Base-by-base conservation (phyloP, 2,329 filamentous ascomycete species). In the Phialophora macrospora region DNA sequence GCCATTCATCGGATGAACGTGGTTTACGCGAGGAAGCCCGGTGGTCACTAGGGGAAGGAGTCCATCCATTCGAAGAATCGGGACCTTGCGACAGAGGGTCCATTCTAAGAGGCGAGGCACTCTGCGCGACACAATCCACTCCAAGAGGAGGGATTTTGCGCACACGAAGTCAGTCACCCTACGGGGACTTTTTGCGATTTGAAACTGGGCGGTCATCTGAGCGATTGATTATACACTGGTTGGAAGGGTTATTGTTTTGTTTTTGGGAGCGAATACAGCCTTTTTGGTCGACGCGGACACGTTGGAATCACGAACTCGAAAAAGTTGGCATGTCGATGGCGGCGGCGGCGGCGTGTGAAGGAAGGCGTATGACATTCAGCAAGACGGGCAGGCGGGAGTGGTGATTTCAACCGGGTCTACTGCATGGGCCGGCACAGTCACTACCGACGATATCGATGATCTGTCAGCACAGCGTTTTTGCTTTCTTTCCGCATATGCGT, bases 1-100 rank as follows among this genome's bases (percentile, higher is more conserved):
- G 67, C 65, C 20, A 64, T 69, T 52, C 67, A 69, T 46, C 59
- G 65, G n/a, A 69, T 69, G 67, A 65, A 67, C 41, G 60, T 66
- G 24, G 65, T 68, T 30, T 69, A 67, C 51, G 65, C 48, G 17
- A 55, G 65, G 32, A 69, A 69, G 32, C 67, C 67, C 6, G 56
- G 22, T 38, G 54, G 55, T 7, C 32, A 22, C 46, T 26, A 22
- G 30, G 24, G 24, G 46, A 11, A 28, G 24, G 38, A 8, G 38
- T 26, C 11, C 30, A 9, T 30, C 30, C 17, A 46, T 26, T 24
- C 48, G 2, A 11, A 5, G 41, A 22, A 30, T 30, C 7, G 8
- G 30, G 30, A 30, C 7, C 9, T 30, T 30, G 28, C 28, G 28
- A 9, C 30, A 30, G 1, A 30, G 30, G 8, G 30, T 30, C 30